Conservation (phyloP, 257 asterid species). For the Fraxinus excelsior region DNA sequence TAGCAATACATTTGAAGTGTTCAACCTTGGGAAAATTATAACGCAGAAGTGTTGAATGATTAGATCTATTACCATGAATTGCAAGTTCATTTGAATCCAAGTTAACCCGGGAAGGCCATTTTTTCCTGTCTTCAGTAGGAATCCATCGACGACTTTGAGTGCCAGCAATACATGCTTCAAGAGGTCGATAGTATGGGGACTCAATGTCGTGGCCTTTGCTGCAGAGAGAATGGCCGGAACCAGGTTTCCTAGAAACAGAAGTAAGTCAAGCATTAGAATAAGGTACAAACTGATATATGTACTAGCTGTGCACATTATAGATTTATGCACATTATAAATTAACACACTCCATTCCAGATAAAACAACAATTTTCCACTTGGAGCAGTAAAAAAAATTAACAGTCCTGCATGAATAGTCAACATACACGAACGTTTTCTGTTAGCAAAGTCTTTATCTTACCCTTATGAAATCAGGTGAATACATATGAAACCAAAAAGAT, state of each 20-base stretch:
- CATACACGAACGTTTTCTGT: neutral
- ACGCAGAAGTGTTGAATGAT: neutral
- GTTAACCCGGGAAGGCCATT: slow-evolving; percentile 82
- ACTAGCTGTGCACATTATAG: neutral
- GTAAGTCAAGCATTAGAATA: slow-evolving; percentile 20
- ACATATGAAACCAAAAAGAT: neutral
- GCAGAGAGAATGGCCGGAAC: slow-evolving; percentile 70
- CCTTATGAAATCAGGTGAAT: neutral
- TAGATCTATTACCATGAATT: slow-evolving; percentile 58
- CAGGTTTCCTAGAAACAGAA: slow-evolving; percentile 66
- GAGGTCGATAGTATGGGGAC: slow-evolving; percentile 88
- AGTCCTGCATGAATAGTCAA: neutral
- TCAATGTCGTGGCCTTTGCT: slow-evolving; percentile 74
- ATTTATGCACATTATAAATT: neutral
- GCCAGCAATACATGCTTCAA: slow-evolving; percentile 83
- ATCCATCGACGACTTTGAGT: slow-evolving; percentile 89
- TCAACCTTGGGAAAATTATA: neutral
- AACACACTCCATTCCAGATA: neutral
- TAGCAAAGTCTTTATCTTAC: neutral
- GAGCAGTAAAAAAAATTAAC: neutral
- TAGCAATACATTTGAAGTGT: neutral
- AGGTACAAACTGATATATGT: slow-evolving; percentile 5
- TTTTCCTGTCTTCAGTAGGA: slow-evolving; percentile 70
- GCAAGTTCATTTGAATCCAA: slow-evolving; percentile 64
- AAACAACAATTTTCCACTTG: neutral